Base-by-base conservation (phyloP, 1,284 basidiomycete genomes). In the Cutaneotrichosporon mucoides region DNA sequence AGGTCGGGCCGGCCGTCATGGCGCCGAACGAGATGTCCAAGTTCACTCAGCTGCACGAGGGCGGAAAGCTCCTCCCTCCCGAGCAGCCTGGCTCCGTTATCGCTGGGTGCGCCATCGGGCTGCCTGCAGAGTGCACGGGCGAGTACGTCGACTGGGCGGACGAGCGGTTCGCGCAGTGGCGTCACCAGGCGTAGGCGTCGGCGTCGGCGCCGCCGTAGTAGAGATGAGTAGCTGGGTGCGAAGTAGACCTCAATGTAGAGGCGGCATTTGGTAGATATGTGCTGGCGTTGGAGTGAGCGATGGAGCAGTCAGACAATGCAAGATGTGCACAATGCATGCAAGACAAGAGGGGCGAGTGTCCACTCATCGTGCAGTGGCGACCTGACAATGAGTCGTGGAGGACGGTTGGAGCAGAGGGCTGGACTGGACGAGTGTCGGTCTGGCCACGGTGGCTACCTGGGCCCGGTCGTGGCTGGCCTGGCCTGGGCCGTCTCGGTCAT, bases 81-180 rank as follows among this genome's bases (percentile, higher is more conserved):
- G 72, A 78, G 40, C 68, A 76, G 59, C 77, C 82, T 0, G 82
- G 79, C 7, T 69, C 73, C 9, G 79, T 81, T 2, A 74, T 83
- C 36, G 82, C 82, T 5, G 79, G 79, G 0, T 65, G 82, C 5
- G 81, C 80, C 0, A 64, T 80, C 2, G 81, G 76, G 1, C 71
- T 66, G 2, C 64, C 64, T 2, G 53, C 59, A 4, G 66, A 73
- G 9, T 61, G 76, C 24, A 78, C 73, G 7, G 82, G 82, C n/a
- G 70, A 76, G 47, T 84, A 81, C 55, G 62, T 82, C 49, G 76
- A 77, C 55, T 84, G 81, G 81, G 76, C 71, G 33, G 76, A 77
- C 40, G 74, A 75, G 49, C 60, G 72, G 5, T 64, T 76, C 24
- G 40, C 52, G 11, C 38, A 50, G 53, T 66, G 59, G 61, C 47